Percentiles rank a stretch among this genome's conserved stretches.
Evolutionary conservation across 345 rosid genomes (phyloP).

Genomic region (Populus ilicifolia): DNA sequence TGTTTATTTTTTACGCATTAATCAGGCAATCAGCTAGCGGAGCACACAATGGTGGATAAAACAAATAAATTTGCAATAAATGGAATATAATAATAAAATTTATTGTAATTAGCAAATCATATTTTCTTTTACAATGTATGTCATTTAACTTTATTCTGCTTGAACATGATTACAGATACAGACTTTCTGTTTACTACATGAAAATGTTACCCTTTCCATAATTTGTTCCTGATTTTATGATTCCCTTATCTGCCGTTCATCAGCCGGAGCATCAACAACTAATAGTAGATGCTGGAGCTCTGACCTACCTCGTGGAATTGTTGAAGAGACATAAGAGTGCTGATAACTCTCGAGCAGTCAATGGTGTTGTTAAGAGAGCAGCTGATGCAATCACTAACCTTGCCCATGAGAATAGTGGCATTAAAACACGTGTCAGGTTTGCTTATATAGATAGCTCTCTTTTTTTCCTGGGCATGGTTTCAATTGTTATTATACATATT

Average conservation of each 20-base stretch:
- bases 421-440: slow-evolving; percentile 65
- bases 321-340: slow-evolving; percentile 41
- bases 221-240: neutral
- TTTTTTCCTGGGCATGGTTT: neutral
- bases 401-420: slow-evolving; percentile 65
- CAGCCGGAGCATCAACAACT: slow-evolving; percentile 71
- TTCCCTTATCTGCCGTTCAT: slow-evolving; percentile 1
- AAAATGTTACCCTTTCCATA: neutral
- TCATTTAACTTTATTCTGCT: neutral
- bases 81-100: neutral
- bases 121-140: neutral
- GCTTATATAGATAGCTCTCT: neutral
- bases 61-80: too few relatives aligned
- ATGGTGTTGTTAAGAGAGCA: slow-evolving; percentile 59
- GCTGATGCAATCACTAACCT: slow-evolving; percentile 70
- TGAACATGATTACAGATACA: neutral
- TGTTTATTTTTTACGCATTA: neutral
- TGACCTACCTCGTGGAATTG: slow-evolving; percentile 47
- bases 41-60: too few relatives aligned
- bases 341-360: slow-evolving; percentile 21
- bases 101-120: neutral
- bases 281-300: slow-evolving; percentile 69
- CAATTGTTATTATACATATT: neutral
- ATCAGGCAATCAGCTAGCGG: neutral
- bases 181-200: neutral